These are phyloP conservation scores for Alternaria incomplexa DNA, from an alignment of 2,329 filamentous ascomycete genomes.

Conservation along the genomic window DNA sequence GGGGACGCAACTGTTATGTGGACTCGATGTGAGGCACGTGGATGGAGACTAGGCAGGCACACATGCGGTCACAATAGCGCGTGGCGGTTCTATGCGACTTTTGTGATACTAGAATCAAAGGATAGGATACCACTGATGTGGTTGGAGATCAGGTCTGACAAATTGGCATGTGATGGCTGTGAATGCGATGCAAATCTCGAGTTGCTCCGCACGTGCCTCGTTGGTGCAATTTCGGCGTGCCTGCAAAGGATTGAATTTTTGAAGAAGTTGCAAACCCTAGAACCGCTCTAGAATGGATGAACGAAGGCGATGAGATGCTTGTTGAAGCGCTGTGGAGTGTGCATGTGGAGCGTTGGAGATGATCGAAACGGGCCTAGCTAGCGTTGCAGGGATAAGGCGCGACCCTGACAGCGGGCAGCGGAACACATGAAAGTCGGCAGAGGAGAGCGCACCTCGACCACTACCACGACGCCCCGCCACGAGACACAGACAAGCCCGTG, in stretches of 20 bases:
- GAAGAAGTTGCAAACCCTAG: not conserved
- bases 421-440: conserved; percentile 34
- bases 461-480: conserved; percentile 17
- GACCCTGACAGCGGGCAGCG: conserved; percentile 11
- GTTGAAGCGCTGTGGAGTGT: not conserved
- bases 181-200: not conserved
- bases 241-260: not conserved
- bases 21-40: not conserved
- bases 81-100: not conserved
- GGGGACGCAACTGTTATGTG: not conserved
- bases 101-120: not conserved
- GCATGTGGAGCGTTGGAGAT: not conserved
- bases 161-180: not conserved
- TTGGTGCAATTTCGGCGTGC: not conserved
- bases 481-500: not conserved
- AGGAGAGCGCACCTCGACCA: conserved; percentile 17
- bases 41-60: not conserved
- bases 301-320: not conserved
- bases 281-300: not conserved
- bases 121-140: not conserved
- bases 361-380: conserved; percentile 11
- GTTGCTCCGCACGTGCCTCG: not conserved
- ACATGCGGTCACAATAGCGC: not conserved
- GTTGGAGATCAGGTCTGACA: not conserved
- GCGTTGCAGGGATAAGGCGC: conserved; percentile 23